Percentiles rank a stretch among this genome's conserved stretches.
Conservation (phyloP, 2,329 filamentous ascomycete genomes). For the Alternaria angustiovoidea region DNA sequence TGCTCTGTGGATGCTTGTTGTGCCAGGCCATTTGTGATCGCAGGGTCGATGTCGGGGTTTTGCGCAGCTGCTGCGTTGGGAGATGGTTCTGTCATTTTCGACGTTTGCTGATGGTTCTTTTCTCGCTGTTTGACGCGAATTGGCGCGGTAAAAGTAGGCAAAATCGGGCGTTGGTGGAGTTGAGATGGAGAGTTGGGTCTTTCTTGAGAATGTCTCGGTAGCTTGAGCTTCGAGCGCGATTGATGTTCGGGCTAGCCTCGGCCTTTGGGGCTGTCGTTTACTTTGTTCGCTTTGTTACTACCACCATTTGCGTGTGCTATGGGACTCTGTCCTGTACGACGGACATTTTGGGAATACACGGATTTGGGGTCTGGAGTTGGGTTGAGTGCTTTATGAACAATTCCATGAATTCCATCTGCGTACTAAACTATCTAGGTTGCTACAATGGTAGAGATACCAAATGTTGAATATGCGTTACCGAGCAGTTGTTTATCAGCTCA, state of each 20-base stretch:
- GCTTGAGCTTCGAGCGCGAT: conserved; percentile 22
- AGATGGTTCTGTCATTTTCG: conserved; percentile 9
- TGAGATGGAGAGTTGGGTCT: background rate
- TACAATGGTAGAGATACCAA: background rate
- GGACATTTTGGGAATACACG: no score
- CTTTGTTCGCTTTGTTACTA: background rate
- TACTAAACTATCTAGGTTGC: no score
- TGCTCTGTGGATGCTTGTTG: conserved; percentile 7
- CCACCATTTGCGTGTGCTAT: no score
- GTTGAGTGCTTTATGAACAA: no score
- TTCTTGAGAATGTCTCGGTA: conserved; percentile 9
- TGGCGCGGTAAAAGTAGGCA: background rate
- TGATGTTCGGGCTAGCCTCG: conserved; percentile 28
- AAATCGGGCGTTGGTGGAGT: background rate
- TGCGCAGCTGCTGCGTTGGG: conserved; percentile 16
- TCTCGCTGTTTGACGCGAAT: conserved; percentile 3
- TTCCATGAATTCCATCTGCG: no score
- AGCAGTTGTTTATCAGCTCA: background rate
- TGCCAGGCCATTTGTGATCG: conserved; percentile 31
- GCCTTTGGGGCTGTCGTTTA: background rate
- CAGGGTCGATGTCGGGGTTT: conserved; percentile 25
- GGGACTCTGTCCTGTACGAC: no score
- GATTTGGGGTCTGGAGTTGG: no score
- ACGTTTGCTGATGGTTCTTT: conserved; percentile 3
- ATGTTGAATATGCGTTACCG: background rate